Evolutionary conservation across 805 yeast genomes (phyloP), one percentile per base, ranked within the genome.

Genomic region (Komagataella mondaviorum): DNA sequence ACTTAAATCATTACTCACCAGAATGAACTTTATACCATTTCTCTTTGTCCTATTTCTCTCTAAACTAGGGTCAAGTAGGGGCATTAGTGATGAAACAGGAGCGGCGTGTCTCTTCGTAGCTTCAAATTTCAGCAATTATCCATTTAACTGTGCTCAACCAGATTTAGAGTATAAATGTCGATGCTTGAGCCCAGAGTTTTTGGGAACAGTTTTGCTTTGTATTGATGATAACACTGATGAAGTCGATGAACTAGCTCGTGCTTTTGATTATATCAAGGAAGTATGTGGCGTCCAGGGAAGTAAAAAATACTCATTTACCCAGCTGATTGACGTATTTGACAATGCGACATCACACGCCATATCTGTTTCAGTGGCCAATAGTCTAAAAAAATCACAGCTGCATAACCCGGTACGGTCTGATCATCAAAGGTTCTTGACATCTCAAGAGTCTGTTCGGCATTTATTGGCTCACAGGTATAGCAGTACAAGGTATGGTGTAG

Each of bases 191-290:
- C 22, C 17, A 6, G 18, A 16, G 5, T 46, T 46, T 18, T 16
- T 46, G 48, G 48, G 48, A 17, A 46, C 48, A 18, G 48, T 20
- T 17, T 16, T 46, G 48, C 22, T 46, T 10, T 46, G 48, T 23
- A 46, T 46, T 5, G 48, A 46, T 46, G 23, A 46, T 16, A 24
- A 16, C 18, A 16, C 17, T 24, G 48, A 22, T n/a, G 24, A 16
- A 17, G 8, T 16, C 6, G 24, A 46, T 7, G 24, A 23, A 23
- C 17, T 46, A 10, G 14, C 30, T 18, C 36, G 7, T 7, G 48
- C 48, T 4, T 46, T 22, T 16, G 17, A 46, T 5, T 46, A 22
- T 20, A 16, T 46, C 16, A 46, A 22, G 24, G 24, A 46, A n/a
- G 24, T 18, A 22, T 46, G 48, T 20, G 17, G 24, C 14, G 17